Conservation (phyloP, 176 grass and related monocot species). For the Panicum miliaceum region DNA sequence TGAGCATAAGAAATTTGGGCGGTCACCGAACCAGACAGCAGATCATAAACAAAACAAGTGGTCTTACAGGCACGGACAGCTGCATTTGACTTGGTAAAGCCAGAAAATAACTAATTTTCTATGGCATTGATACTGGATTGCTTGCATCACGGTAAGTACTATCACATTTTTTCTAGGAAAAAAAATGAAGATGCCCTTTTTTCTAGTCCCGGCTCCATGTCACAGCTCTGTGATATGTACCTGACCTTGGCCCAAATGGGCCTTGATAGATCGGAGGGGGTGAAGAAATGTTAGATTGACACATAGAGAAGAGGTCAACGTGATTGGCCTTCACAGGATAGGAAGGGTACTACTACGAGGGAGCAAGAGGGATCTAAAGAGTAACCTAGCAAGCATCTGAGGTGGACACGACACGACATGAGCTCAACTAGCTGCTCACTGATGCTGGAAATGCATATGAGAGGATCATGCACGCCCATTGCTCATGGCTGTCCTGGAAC, state of each 20-base stretch:
- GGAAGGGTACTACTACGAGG: neutral
- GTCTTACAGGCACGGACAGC: slow-evolving; percentile 8
- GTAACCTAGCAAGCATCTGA: neutral
- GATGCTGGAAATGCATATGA: neutral
- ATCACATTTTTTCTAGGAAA: neutral
- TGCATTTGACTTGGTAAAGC: slow-evolving; percentile 11
- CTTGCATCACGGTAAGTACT: neutral
- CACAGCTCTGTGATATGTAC: neutral
- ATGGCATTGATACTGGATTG: neutral
- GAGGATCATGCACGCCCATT: neutral
- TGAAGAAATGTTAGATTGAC: neutral
- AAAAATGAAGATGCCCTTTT: neutral
- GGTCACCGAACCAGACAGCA: slow-evolving; percentile 18
- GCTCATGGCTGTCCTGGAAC: slow-evolving; percentile 9
- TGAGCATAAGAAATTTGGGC: slow-evolving; percentile 29
- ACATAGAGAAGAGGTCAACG: neutral
- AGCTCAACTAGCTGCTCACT: slow-evolving; percentile 7
- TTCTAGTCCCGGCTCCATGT: neutral
- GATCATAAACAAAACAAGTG: neutral
- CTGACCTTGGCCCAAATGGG: neutral
- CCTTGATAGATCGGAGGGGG: neutral
- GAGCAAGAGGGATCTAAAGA: neutral
- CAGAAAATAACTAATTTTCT: neutral
- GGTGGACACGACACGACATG: neutral
- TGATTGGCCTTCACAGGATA: neutral